Conservation (phyloP, 345 rosid species). For the Hirschfeldia incana region DNA sequence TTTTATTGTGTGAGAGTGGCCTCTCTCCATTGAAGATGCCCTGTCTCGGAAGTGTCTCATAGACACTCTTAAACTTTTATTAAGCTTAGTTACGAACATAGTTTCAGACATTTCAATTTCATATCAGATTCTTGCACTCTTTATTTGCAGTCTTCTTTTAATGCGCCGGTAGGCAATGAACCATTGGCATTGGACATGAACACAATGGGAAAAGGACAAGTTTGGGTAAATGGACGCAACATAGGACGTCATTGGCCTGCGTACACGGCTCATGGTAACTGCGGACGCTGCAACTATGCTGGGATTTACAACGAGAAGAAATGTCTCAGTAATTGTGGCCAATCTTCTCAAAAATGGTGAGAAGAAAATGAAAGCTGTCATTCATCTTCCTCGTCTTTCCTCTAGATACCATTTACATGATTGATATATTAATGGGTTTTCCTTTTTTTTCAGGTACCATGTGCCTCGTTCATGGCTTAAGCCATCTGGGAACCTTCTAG, state of each 20-base stretch:
- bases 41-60: not conserved
- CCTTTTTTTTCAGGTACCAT: conserved; percentile 61
- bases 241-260: conserved; percentile 45
- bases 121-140: conserved; percentile 15
- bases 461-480: conserved; percentile 90
- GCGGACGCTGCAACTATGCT: conserved; percentile 32
- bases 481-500: conserved; percentile 77
- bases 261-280: conserved; percentile 33
- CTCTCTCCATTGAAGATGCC: no score
- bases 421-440: not conserved
- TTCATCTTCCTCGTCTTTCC: not conserved
- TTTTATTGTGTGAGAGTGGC: no score
- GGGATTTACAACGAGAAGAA: conserved; percentile 35
- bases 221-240: conserved; percentile 43
- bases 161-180: conserved; percentile 25
- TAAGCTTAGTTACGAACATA: not conserved
- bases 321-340: conserved; percentile 65
- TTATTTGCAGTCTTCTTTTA: conserved; percentile 36
- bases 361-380: not conserved
- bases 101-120: not conserved
- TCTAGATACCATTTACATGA: not conserved
- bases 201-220: conserved; percentile 43
- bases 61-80: not conserved
- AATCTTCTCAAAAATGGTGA: conserved; percentile 94
- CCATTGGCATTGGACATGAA: conserved; percentile 44